Evolutionary conservation across 169 alveolate species (phyloP).

Genomic region (Cytauxzoon felis): DNA sequence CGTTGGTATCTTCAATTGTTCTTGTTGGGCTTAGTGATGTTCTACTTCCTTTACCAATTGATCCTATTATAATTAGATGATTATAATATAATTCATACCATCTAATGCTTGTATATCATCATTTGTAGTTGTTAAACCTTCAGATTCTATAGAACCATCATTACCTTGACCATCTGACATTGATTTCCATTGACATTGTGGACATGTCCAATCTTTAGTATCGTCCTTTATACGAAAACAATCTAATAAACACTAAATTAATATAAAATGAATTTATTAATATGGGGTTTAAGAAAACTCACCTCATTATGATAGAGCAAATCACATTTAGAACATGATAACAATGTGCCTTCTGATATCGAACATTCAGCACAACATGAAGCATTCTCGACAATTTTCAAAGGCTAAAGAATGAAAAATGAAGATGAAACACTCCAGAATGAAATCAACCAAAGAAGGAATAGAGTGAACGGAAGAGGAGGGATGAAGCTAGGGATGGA

Average conservation of each 20-base stretch:
- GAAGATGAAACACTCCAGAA: no score
- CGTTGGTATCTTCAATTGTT: background rate
- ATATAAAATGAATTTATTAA: background rate
- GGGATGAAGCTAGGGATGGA: no score
- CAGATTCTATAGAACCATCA: no score
- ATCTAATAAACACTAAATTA: conserved; percentile 36
- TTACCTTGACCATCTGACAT: conserved; percentile 26
- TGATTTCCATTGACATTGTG: conserved; percentile 43
- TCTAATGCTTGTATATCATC: no score
- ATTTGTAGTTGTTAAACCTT: no score
- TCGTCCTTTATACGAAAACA: conserved; percentile 22
- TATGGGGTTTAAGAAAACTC: background rate
- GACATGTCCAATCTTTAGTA: conserved; percentile 37
- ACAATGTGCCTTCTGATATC: conserved; percentile 1
- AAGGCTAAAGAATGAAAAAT: no score
- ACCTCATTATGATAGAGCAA: conserved; percentile 46
- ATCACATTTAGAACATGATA: conserved; percentile 13
- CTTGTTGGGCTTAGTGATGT: background rate
- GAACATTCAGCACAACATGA: conserved; percentile 37
- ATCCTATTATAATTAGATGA: no score
- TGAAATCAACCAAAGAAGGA: no score
- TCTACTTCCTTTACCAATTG: no score
- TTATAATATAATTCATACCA: no score
- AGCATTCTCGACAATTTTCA: background rate
- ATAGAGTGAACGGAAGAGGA: no score